Evolutionary conservation across 805 yeast species (phyloP).

Genomic region (Ogataea zsoltii): DNA sequence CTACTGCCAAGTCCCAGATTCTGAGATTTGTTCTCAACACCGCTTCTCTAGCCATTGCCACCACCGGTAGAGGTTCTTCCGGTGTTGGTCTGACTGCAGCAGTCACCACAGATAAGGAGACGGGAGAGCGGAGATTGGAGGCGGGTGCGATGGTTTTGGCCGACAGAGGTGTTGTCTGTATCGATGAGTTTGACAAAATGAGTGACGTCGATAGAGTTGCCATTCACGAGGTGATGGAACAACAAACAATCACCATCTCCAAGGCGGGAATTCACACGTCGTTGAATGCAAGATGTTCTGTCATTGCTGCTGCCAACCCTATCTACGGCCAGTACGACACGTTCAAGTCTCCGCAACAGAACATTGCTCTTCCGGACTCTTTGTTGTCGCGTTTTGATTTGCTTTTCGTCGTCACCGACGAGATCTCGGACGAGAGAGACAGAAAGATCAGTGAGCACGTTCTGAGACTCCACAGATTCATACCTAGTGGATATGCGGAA

Average conservation of each 20-base stretch:
- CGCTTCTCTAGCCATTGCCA: conserved; percentile 93
- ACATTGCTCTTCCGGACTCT: conserved; percentile 96
- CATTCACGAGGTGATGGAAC: conserved; percentile 99
- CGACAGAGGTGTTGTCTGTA: conserved; percentile 95
- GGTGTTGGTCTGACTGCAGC: conserved; percentile 99
- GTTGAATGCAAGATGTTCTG: conserved; percentile 93
- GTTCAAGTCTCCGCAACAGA: conserved; percentile 93
- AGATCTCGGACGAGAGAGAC: conserved; percentile 81
- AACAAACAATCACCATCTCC: conserved; percentile 96
- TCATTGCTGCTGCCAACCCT: conserved; percentile 97
- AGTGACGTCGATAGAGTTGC: conserved; percentile 96
- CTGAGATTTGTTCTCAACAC: conserved; percentile 92
- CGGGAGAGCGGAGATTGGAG: conserved; percentile 94
- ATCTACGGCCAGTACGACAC: conserved; percentile 95
- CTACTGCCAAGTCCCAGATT: conserved; percentile 97
- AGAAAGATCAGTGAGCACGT: conserved; percentile 92
- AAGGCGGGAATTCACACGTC: conserved; percentile 98
- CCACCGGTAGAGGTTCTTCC: conserved; percentile 99
- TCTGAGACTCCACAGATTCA: conserved; percentile 84
- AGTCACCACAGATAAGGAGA: conserved; percentile 92
- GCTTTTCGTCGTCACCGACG: conserved; percentile 93
- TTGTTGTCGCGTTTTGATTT: conserved; percentile 94
- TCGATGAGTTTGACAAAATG: conserved; percentile 99
- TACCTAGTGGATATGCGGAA: conserved; percentile 84
- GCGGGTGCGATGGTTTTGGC: conserved; percentile 99